Conservation (phyloP, 192 early-diverging fungal genomes). For the Backusella psychrophila region DNA sequence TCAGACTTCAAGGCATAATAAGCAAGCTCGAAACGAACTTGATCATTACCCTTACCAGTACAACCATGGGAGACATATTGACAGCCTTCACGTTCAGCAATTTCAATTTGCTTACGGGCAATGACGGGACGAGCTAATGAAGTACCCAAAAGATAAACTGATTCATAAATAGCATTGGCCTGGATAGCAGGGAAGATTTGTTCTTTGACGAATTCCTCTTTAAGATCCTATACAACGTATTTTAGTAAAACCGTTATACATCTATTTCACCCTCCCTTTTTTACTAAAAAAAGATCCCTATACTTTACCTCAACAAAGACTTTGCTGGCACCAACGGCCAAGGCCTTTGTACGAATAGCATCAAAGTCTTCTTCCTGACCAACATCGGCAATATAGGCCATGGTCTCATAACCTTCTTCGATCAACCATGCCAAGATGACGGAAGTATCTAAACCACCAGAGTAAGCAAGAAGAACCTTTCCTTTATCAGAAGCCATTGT, state of each 20-base stretch:
- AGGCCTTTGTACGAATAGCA: slow-evolving; percentile 88
- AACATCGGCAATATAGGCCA: slow-evolving; percentile 97
- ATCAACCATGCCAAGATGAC: slow-evolving; percentile 99
- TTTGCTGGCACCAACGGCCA: slow-evolving; percentile 88
- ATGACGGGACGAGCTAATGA: slow-evolving; percentile 98
- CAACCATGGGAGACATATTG: slow-evolving; percentile 97
- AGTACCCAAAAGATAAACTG: slow-evolving; percentile 95
- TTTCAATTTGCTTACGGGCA: slow-evolving; percentile 85
- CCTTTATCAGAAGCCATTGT: slow-evolving; percentile 60
- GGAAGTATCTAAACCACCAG: slow-evolving; percentile 98
- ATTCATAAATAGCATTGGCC: slow-evolving; percentile 94
- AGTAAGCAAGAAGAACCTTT: slow-evolving; percentile 92
- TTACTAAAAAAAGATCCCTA: background rate
- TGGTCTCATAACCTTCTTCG: slow-evolving; percentile 96
- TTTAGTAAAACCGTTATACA: background rate
- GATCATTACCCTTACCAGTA: slow-evolving; percentile 99
- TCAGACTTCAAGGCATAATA: slow-evolving; percentile 94
- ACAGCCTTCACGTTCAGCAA: slow-evolving; percentile 92
- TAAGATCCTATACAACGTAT: slow-evolving; percentile 66
- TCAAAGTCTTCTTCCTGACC: slow-evolving; percentile 99
- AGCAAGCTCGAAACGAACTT: slow-evolving; percentile 98
- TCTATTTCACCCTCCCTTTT: background rate
- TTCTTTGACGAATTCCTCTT: slow-evolving; percentile 91
- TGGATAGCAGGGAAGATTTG: slow-evolving; percentile 91
- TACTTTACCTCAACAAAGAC: slow-evolving; percentile 86